A percentile compares a stretch with the other conserved stretches of the same genome.
Evolutionary conservation across 192 early-diverging fungal species (phyloP).

Genomic region (Gonapodya prolifera): DNA sequence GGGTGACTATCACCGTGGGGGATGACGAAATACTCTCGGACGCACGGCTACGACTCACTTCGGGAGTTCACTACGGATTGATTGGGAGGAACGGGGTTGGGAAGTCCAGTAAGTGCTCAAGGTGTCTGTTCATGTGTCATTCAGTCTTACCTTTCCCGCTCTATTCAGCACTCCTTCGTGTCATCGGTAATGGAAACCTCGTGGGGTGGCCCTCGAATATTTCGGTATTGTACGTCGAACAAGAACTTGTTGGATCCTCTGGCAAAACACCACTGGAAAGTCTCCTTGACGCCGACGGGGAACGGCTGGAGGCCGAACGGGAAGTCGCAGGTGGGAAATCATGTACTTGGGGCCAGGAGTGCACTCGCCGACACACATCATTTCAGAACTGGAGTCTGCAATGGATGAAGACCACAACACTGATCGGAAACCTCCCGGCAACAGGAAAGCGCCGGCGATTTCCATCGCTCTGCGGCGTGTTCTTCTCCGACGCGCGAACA

Average conservation of each 20-base stretch:
- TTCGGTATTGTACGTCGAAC: conserved; percentile 66
- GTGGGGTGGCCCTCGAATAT: conserved; percentile 77
- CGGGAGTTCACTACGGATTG: conserved; percentile 64
- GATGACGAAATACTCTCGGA: conserved; percentile 57
- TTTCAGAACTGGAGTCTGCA: too few species aligned
- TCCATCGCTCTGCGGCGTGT: too few species aligned
- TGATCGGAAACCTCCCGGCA: too few species aligned
- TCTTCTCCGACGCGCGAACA: too few species aligned
- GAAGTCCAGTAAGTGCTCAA: too few species aligned
- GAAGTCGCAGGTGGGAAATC: too few species aligned
- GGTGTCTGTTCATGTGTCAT: too few species aligned
- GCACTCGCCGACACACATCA: too few species aligned
- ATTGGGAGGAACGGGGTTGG: conserved; percentile 69
- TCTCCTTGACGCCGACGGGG: conserved; percentile 52
- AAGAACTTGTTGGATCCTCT: conserved; percentile 28
- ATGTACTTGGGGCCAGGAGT: too few species aligned
- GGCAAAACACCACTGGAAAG: conserved; percentile 30
- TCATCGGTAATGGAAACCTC: conserved; percentile 46
- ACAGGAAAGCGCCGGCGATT: too few species aligned
- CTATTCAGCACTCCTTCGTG: conserved; percentile 45
- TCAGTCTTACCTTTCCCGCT: too few species aligned
- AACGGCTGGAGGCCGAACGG: conserved; percentile 29
- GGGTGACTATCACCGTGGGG: conserved; percentile 64
- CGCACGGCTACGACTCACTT: conserved; percentile 60
- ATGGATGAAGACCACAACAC: too few species aligned